Conservation (phyloP, 257 asterid species). For the Coffea canephora region DNA sequence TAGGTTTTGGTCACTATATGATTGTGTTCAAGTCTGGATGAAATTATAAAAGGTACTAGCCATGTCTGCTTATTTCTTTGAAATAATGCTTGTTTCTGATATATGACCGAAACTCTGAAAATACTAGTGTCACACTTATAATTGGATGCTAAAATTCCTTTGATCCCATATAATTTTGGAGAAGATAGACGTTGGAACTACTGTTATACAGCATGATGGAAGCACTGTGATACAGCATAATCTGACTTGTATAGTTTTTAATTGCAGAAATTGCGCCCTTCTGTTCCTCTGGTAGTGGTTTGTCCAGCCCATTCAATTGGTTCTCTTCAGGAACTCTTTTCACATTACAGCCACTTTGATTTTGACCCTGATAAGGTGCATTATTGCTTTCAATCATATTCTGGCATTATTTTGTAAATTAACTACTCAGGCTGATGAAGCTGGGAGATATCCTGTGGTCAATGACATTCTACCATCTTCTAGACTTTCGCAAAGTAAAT, state of each 20-base stretch:
- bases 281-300: constrained; percentile 70
- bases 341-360: constrained; percentile 53
- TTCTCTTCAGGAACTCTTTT: constrained; percentile 56
- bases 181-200: not conserved
- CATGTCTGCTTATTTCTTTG: not conserved
- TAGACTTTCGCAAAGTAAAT: not conserved
- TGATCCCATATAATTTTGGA: not conserved
- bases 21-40: not conserved
- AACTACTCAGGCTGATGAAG: constrained; percentile 3
- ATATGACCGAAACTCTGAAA: too few species aligned
- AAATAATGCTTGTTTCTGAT: too few species aligned
- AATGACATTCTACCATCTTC: not conserved
- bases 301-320: constrained; percentile 48
- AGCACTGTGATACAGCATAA: not conserved
- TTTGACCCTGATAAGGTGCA: constrained; percentile 80
- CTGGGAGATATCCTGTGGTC: too few species aligned
- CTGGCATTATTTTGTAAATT: constrained; percentile 1
- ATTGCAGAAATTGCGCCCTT: constrained; percentile 59
- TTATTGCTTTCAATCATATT: not conserved
- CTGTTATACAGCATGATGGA: not conserved
- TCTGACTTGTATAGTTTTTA: constrained; percentile 30
- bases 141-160: not conserved
- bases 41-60: not conserved
- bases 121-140: not conserved
- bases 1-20: not conserved